Evolutionary conservation across 2,329 filamentous ascomycete genomes (phyloP).

Genomic region (Thelonectria blattea): DNA sequence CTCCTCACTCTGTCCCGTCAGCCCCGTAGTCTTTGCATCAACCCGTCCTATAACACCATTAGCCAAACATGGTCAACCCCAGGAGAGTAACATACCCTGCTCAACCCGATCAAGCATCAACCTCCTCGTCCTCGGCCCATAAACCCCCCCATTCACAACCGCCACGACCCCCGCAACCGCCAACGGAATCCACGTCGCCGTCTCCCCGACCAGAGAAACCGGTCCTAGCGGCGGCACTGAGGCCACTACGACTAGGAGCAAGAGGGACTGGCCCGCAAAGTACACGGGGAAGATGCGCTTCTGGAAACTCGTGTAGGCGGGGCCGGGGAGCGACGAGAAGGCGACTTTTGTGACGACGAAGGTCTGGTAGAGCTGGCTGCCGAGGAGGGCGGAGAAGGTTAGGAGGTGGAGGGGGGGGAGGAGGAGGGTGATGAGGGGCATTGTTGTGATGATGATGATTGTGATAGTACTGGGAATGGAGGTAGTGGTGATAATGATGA

Average conservation of each 20-base stretch:
- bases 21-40: constrained; percentile 19
- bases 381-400: constrained; percentile 48
- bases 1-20: constrained; percentile 22
- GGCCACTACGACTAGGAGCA: constrained; percentile 43
- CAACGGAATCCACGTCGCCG: constrained; percentile 44
- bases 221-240: constrained; percentile 44
- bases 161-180: constrained; percentile 41
- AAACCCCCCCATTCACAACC: constrained; percentile 43
- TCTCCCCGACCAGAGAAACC: constrained; percentile 37
- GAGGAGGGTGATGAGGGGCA: constrained; percentile 24
- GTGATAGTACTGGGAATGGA: too few species aligned
- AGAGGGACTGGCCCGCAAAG: constrained; percentile 44
- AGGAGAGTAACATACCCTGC: constrained; percentile 24
- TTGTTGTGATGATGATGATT: neutral
- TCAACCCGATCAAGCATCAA: constrained; percentile 37
- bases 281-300: constrained; percentile 50
- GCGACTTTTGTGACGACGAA: constrained; percentile 48
- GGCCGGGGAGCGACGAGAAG: constrained; percentile 41
- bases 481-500: neutral
- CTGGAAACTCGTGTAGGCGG: constrained; percentile 47
- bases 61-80: too few species aligned
- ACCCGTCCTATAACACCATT: constrained; percentile 7
- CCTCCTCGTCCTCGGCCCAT: constrained; percentile 45
- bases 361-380: constrained; percentile 48
- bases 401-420: constrained; percentile 46